phyloP scores from a whole-genome alignment of 805 yeast species.

The Peterozyma toletana region DNA sequence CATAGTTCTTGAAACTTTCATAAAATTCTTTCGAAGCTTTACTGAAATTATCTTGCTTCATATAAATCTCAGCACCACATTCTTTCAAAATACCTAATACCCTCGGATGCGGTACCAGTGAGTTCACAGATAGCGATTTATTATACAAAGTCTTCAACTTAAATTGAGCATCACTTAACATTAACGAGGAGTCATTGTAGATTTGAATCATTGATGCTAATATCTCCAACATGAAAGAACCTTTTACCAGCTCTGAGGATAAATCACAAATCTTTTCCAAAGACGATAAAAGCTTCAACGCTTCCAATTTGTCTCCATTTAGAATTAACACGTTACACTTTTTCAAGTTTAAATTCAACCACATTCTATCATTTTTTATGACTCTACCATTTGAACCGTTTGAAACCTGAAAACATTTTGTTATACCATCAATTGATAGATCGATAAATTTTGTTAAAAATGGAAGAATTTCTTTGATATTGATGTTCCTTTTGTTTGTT shows the following conservation, averaged over 20 bases:
- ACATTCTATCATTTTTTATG: slow-evolving; percentile 29
- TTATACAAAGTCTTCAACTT: slow-evolving; percentile 41
- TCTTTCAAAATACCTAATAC: slow-evolving; percentile 71
- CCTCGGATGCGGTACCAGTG: slow-evolving; percentile 70
- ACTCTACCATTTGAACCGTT: slow-evolving; percentile 1
- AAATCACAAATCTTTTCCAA: slow-evolving; percentile 30
- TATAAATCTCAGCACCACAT: slow-evolving; percentile 65
- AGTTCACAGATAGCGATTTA: slow-evolving; percentile 37
- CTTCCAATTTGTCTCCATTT: slow-evolving; percentile 20
- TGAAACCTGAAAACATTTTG: background rate
- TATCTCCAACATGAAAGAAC: slow-evolving; percentile 49
- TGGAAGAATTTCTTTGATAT: slow-evolving; percentile 8
- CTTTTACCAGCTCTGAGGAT: slow-evolving; percentile 37
- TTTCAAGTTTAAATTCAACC: slow-evolving; percentile 40
- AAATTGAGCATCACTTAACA: slow-evolving; percentile 14
- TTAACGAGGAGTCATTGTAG: slow-evolving; percentile 29
- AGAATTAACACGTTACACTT: slow-evolving; percentile 30
- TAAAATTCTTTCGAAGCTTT: slow-evolving; percentile 42
- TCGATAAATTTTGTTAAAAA: slow-evolving; percentile 16
- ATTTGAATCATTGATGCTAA: slow-evolving; percentile 61
- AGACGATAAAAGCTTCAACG: slow-evolving; percentile 24
- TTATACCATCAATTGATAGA: slow-evolving; percentile 9
- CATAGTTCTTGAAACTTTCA: slow-evolving; percentile 40
- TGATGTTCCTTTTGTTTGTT: background rate
- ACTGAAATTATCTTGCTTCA: slow-evolving; percentile 52